Evolutionary conservation across 1,284 basidiomycete species (phyloP).

Genomic region (Psilocybe mexicana): DNA sequence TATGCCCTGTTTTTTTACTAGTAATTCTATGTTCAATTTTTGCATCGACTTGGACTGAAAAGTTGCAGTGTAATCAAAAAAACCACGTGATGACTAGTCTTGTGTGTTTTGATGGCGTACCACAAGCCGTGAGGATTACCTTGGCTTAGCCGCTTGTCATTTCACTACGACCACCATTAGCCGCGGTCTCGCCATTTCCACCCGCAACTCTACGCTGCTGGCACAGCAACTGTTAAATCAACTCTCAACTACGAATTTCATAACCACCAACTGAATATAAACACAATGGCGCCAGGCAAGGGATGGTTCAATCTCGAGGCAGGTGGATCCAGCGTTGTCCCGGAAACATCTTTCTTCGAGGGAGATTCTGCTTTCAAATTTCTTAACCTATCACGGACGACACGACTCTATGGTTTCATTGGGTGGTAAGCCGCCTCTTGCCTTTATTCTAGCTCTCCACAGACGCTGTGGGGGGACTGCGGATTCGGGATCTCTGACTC

Average conservation of each 20-base stretch:
- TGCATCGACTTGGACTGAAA: too few species aligned
- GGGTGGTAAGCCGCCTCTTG: conserved; percentile 64
- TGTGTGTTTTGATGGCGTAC: conserved; percentile 1
- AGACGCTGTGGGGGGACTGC: not conserved
- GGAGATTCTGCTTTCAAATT: conserved; percentile 83
- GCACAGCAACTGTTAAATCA: conserved; percentile 23
- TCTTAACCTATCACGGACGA: conserved; percentile 74
- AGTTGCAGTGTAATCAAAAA: not conserved
- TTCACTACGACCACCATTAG: conserved; percentile 1
- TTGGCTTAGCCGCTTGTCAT: conserved; percentile 1
- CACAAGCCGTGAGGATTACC: not conserved
- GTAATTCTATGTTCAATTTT: too few species aligned
- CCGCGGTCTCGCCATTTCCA: conserved; percentile 12
- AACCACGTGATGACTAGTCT: conserved; percentile 9
- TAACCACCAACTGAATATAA: not conserved
- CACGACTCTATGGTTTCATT: conserved; percentile 82
- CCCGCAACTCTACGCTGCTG: conserved; percentile 23
- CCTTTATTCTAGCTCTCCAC: not conserved
- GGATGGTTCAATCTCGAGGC: conserved; percentile 77
- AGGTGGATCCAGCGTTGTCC: conserved; percentile 54
- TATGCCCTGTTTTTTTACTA: too few species aligned
- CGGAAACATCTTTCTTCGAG: conserved; percentile 77
- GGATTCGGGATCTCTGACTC: not conserved
- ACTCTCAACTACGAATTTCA: conserved; percentile 1
- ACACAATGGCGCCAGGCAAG: conserved; percentile 33